phyloP scores from a whole-genome alignment of 345 rosid genomes.

The Hibiscus tridactylites region DNA sequence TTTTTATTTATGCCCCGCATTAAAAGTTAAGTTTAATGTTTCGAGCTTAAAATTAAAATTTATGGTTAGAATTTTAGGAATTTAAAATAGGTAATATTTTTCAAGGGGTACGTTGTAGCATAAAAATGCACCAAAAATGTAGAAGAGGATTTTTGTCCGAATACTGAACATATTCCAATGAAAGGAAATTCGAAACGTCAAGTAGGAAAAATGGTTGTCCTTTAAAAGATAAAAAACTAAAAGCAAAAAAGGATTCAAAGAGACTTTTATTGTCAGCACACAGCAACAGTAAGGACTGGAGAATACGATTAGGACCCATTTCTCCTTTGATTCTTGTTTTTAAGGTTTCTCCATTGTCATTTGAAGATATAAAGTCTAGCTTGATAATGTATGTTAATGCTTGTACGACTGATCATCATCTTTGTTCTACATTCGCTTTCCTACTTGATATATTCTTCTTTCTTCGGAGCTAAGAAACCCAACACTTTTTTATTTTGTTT shows the following conservation, averaged over 20 bases:
- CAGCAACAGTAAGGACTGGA: neutral
- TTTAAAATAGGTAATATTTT: too few species aligned
- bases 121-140: too few species aligned
- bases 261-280: neutral
- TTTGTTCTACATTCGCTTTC: neutral
- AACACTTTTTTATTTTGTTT: neutral
- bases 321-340: neutral
- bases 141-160: too few species aligned
- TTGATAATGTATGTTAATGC: neutral
- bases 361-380: neutral
- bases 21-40: too few species aligned
- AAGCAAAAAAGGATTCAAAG: neutral
- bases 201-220: neutral
- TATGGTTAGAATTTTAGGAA: too few species aligned
- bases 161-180: too few species aligned
- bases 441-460: neutral
- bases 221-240: neutral
- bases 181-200: too few species aligned
- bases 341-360: neutral
- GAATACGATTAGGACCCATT: neutral
- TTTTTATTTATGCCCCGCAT: too few species aligned
- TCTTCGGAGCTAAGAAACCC: constrained; percentile 10
- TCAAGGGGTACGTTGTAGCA: too few species aligned
- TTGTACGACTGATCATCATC: neutral
- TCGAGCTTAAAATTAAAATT: too few species aligned